Evolutionary conservation across 495 filamentous ascomycete genomes (phyloP).

Genomic region (Stereocaulon alpinum): DNA sequence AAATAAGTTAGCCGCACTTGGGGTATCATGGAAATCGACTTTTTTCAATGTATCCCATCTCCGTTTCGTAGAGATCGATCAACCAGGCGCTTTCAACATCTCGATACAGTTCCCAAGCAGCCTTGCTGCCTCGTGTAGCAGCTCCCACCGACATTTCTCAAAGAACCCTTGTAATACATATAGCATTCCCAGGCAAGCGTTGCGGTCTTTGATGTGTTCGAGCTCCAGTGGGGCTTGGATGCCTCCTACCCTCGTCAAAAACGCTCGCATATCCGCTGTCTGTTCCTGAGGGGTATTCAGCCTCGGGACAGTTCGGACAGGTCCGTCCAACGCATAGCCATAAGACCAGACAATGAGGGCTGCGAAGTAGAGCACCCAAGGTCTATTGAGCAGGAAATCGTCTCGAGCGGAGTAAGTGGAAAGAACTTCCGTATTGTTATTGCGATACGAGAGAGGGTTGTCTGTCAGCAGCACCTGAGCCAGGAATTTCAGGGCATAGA

Average conservation of each 20-base stretch:
- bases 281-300: conserved; percentile 52
- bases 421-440: conserved; percentile 23
- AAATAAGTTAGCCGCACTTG: not conserved
- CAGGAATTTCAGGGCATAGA: conserved; percentile 85
- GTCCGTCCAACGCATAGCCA: conserved; percentile 82
- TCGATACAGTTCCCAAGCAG: conserved; percentile 71
- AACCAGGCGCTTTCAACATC: conserved; percentile 34
- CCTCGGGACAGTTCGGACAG: conserved; percentile 44
- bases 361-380: conserved; percentile 96
- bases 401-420: conserved; percentile 68
- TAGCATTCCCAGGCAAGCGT: conserved; percentile 72
- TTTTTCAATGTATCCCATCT: not conserved
- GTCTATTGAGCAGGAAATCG: conserved; percentile 82
- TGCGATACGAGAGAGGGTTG: conserved; percentile 26
- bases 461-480: conserved; percentile 62
- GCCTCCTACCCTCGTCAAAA: conserved; percentile 60
- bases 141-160: conserved; percentile 75
- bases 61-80: not conserved
- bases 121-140: conserved; percentile 75
- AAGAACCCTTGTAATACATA: conserved; percentile 77
- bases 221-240: conserved; percentile 77
- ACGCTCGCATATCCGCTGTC: conserved; percentile 67
- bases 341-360: conserved; percentile 91
- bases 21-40: conserved; percentile 12
- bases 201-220: conserved; percentile 62